Evolutionary conservation across 169 alveolate genomes (phyloP), one percentile per base, ranked within the genome.

Genomic region (Plasmodium fragile): DNA sequence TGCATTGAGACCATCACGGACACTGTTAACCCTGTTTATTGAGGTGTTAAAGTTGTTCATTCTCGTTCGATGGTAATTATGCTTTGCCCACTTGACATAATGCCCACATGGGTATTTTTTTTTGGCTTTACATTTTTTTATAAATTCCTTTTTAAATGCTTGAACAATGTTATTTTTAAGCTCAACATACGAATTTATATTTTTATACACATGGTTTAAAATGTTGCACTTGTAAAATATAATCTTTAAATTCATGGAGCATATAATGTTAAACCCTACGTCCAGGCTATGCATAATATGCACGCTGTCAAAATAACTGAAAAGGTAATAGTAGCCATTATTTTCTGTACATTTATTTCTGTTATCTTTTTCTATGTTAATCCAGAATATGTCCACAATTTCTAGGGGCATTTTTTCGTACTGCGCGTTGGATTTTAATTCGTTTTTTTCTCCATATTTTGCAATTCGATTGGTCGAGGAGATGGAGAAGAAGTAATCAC

Each of bases 271-370:
- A 13, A 75, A 87, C 5, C 77, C 87, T 59, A 39, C 65, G 49
- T 87, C 93, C 52, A 87, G 13, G 71, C 93, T 87, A 41, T 87
- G 81, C 16, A 87, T 87, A 41, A 78, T 87, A 36, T 87, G 93
- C 43, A 87, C 36, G 32, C 5, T 52, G 34, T 53, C 73, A 75
- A 39, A 65, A 34, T 77, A 87, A 59, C 70, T 77, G 22, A 43
- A 87, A 5, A 59, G 49, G 18, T 41, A 41, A 13, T 55, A 32
- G 65, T 43, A 78, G 81, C 36, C 53, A 5, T 32, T n/a, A 5
- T 52, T 75, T 77, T 78, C 82, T 41, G 72, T 5, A 53, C 32
- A 75, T 8, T 78, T 69, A 16, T 87, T 53, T 59, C 81, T 87
- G 36, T 30, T 34, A 18, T 87, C 93, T 59, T 78, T 87, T 43